Conservation (phyloP, 2,329 filamentous ascomycete genomes). For the Lasiodiplodia citricola region DNA sequence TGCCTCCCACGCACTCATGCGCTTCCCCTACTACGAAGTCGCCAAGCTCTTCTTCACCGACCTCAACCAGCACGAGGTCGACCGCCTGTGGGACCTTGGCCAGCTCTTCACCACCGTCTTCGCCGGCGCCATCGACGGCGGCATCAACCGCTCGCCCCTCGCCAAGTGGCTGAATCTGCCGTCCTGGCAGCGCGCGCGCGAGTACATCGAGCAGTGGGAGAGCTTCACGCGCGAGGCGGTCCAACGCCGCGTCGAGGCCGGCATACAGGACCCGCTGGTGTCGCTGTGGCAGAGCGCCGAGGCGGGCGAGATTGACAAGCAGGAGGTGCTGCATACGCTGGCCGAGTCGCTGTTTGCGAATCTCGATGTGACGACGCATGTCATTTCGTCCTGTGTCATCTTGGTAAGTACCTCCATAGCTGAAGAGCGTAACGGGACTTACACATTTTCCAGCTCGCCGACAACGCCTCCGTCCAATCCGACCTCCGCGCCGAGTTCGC, state of each 20-base stretch:
- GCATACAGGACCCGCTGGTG: background rate
- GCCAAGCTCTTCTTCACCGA: slow-evolving; percentile 20
- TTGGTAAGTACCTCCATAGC: background rate
- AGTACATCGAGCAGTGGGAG: slow-evolving; percentile 16
- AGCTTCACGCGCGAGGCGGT: slow-evolving; percentile 1
- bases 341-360: slow-evolving; percentile 26
- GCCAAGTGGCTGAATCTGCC: background rate
- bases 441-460: background rate
- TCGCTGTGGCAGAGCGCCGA: background rate
- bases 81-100: slow-evolving; percentile 23
- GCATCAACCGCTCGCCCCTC: slow-evolving; percentile 15
- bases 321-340: slow-evolving; percentile 23
- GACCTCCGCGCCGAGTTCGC: slow-evolving; percentile 22
- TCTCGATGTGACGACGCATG: slow-evolving; percentile 25
- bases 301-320: background rate
- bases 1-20: slow-evolving; percentile 19
- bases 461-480: slow-evolving; percentile 12
- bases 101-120: slow-evolving; percentile 16
- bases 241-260: background rate
- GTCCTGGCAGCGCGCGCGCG: background rate
- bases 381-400: slow-evolving; percentile 10
- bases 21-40: slow-evolving; percentile 23
- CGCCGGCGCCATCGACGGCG: background rate
- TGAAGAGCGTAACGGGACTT: too few species aligned
- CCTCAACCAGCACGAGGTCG: slow-evolving; percentile 10